Percentiles rank a stretch among this genome's conserved stretches.
Conservation (phyloP, 257 asterid species). For the Solanum arcanum region DNA sequence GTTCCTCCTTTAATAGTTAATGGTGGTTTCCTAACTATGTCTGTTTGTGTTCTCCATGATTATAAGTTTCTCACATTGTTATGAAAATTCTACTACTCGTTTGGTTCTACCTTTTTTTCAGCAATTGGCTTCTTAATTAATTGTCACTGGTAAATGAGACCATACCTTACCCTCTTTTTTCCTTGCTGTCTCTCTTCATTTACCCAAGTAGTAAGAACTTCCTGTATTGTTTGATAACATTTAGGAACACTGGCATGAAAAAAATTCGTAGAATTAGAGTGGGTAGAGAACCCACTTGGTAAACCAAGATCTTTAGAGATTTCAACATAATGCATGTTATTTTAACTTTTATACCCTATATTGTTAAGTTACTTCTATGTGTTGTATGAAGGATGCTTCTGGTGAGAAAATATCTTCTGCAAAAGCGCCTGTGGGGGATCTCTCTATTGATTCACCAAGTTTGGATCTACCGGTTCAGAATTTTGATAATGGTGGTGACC, state of each 20-base stretch:
- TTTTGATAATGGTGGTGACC: neutral
- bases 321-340: neutral
- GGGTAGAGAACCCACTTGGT: neutral
- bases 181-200: neutral
- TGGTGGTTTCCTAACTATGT: neutral
- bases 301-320: neutral
- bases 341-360: too few relatives aligned
- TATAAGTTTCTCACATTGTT: neutral
- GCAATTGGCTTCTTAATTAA: neutral
- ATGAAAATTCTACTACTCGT: neutral
- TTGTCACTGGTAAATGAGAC: neutral
- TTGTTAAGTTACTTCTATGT: neutral
- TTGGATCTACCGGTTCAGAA: neutral
- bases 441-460: neutral
- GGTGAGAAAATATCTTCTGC: neutral
- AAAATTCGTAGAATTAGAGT: neutral
- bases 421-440: neutral
- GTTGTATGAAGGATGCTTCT: neutral
- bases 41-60: neutral
- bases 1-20: neutral
- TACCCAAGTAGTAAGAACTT: neutral
- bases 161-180: neutral
- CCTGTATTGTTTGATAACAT: neutral
- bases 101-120: neutral
- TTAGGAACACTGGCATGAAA: neutral